Percentiles rank a stretch among this genome's conserved stretches.
These are phyloP conservation scores for Trypanosoma scelopori DNA, from an alignment of 208 protist genomes.

Conservation along the genomic window DNA sequence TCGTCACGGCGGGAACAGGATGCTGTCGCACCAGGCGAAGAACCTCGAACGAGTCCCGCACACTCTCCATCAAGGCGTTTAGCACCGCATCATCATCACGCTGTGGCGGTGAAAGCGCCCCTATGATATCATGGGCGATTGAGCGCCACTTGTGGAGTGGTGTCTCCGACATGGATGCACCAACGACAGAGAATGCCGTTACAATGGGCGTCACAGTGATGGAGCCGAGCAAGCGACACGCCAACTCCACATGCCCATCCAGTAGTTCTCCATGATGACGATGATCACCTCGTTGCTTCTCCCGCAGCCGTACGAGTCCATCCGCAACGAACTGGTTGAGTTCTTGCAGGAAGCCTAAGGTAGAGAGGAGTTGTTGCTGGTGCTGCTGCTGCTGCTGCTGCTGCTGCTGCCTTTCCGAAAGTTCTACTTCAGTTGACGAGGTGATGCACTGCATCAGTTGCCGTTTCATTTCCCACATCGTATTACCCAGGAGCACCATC, in stretches of 20 bases:
- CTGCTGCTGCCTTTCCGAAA: not conserved
- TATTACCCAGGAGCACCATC: slow-evolving; percentile 1
- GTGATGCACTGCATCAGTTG: not conserved
- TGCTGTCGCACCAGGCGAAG: slow-evolving; percentile 1
- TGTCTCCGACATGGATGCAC: not conserved
- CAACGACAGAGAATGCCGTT: not conserved
- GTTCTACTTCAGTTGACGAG: not conserved
- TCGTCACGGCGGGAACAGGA: not conserved
- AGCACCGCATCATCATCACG: slow-evolving; percentile 5
- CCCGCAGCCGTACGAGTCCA: slow-evolving; percentile 3
- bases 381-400: not conserved
- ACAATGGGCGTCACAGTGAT: slow-evolving; percentile 13
- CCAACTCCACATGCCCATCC: slow-evolving; percentile 11
- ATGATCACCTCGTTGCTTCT: slow-evolving; percentile 10
- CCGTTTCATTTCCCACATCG: slow-evolving; percentile 14
- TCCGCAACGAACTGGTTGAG: slow-evolving; percentile 14
- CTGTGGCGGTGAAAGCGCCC: slow-evolving; percentile 13
- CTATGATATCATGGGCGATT: slow-evolving; percentile 9
- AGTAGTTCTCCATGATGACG: slow-evolving; percentile 1
- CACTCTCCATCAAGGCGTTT: slow-evolving; percentile 24
- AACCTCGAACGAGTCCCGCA: slow-evolving; percentile 20
- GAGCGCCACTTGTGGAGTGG: slow-evolving; percentile 15
- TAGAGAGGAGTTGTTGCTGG: not conserved
- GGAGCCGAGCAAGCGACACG: slow-evolving; percentile 21
- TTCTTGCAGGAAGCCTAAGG: slow-evolving; percentile 1